A percentile compares a stretch with the other conserved stretches of the same genome.
Evolutionary conservation across 495 filamentous ascomycete species (phyloP).

Genomic region (Penicillium canariense): DNA sequence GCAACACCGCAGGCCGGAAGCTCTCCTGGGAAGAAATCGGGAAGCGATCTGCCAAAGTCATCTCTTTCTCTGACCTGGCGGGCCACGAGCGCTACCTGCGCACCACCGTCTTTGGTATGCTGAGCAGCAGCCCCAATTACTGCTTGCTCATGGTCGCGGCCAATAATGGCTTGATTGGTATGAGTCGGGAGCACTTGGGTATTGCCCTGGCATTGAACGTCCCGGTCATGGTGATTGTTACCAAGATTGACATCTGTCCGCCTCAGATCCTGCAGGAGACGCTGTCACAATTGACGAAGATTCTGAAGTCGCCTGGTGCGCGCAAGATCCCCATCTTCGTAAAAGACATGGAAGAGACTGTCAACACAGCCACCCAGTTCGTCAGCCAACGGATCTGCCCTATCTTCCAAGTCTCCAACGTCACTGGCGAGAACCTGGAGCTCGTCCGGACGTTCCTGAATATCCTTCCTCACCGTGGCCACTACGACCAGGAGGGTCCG

Average conservation of each 20-base stretch:
- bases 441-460: conserved; percentile 89
- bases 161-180: conserved; percentile 95
- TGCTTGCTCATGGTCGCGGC: conserved; percentile 98
- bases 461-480: conserved; percentile 91
- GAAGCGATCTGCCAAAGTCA: conserved; percentile 90
- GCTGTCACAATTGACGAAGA: conserved; percentile 84
- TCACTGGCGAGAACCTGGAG: conserved; percentile 82
- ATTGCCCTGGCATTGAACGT: conserved; percentile 95
- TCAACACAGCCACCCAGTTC: conserved; percentile 95
- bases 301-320: conserved; percentile 89
- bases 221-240: conserved; percentile 96
- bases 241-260: conserved; percentile 98
- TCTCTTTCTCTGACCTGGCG: conserved; percentile 92
- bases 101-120: conserved; percentile 92
- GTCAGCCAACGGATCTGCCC: conserved; percentile 94
- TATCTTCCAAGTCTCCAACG: conserved; percentile 97
- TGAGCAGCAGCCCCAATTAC: conserved; percentile 96
- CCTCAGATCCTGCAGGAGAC: conserved; percentile 95
- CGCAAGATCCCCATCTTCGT: conserved; percentile 98
- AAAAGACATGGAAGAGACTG: conserved; percentile 84
- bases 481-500: conserved; percentile 81
- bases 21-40: conserved; percentile 98
- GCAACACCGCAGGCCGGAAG: conserved; percentile 78
- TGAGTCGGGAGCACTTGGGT: conserved; percentile 96
- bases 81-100: conserved; percentile 94